Conservation (phyloP, 148 eudicot genomes). For the Rhododendron griersonianum region DNA sequence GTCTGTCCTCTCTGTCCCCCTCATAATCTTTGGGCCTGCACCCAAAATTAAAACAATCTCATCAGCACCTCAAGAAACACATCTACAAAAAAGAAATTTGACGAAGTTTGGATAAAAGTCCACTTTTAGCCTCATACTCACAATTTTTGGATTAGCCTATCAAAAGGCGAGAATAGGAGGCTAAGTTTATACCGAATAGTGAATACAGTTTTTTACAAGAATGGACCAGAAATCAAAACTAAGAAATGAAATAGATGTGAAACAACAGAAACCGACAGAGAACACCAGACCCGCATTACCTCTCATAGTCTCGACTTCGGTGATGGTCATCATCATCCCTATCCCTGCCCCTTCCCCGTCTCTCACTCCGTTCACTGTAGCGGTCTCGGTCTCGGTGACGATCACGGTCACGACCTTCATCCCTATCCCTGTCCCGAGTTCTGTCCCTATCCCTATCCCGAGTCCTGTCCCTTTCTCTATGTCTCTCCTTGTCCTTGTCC, state of each 20-base stretch:
- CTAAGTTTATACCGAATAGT: background rate
- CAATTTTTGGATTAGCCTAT: background rate
- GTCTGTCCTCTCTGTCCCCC: conserved; percentile 63
- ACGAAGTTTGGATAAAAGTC: background rate
- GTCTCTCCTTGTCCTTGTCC: conserved; percentile 25
- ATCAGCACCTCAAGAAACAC: background rate
- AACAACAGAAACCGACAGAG: background rate
- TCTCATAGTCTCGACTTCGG: conserved; percentile 58
- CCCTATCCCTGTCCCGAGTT: conserved; percentile 31
- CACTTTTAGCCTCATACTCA: background rate
- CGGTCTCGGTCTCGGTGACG: conserved; percentile 32
- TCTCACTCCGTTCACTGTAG: conserved; percentile 54
- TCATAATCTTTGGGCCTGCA: conserved; percentile 10
- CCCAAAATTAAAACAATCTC: background rate
- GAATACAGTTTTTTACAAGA: background rate
- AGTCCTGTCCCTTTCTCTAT: conserved; percentile 31
- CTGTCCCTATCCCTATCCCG: conserved; percentile 13
- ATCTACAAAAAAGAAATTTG: background rate
- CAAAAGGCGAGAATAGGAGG: background rate
- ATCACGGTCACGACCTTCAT: conserved; percentile 18
- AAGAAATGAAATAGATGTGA: background rate
- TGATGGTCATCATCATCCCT: conserved; percentile 57
- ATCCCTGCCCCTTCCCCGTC: conserved; percentile 66
- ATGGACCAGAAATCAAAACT: background rate
- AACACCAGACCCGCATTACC: conserved; percentile 26